phyloP scores from a whole-genome alignment of 2,329 filamentous ascomycete species.

The Pestalotiopsis fici region DNA sequence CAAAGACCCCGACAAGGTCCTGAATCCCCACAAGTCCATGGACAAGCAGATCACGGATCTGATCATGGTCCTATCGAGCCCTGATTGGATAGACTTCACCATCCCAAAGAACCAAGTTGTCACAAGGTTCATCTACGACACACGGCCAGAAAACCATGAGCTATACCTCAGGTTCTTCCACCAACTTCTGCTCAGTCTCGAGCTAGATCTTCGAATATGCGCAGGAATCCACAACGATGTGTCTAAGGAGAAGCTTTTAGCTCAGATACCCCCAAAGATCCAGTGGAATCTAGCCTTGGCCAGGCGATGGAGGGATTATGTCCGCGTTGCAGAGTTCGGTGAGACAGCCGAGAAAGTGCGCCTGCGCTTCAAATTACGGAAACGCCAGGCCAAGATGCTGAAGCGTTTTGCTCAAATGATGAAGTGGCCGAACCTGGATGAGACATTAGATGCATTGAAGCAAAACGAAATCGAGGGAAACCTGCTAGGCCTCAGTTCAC shows the following conservation, averaged over 20 bases:
- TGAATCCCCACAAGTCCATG: constrained; percentile 62
- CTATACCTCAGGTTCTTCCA: constrained; percentile 72
- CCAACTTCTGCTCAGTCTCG: constrained; percentile 73
- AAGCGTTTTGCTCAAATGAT: constrained; percentile 69
- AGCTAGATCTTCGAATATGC: constrained; percentile 71
- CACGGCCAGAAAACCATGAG: constrained; percentile 52
- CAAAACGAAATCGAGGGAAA: constrained; percentile 59
- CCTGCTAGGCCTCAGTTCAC: constrained; percentile 64
- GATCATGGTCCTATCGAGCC: constrained; percentile 67
- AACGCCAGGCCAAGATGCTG: constrained; percentile 68
- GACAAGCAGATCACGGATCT: constrained; percentile 75
- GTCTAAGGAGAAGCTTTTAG: constrained; percentile 65
- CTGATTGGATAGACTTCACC: constrained; percentile 75
- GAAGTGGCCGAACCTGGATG: constrained; percentile 75
- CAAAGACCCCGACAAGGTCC: constrained; percentile 64
- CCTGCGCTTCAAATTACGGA: constrained; percentile 66
- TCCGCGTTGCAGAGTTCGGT: constrained; percentile 65
- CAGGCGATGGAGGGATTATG: constrained; percentile 70
- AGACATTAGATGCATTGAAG: constrained; percentile 63
- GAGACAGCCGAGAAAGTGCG: constrained; percentile 55
- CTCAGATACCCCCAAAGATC: constrained; percentile 68
- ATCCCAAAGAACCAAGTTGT: constrained; percentile 70
- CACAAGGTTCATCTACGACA: constrained; percentile 71
- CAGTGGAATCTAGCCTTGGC: constrained; percentile 75
- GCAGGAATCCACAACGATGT: constrained; percentile 60